Base-by-base conservation (phyloP, 208 protist species). In the Histomonas meleagridis region DNA sequence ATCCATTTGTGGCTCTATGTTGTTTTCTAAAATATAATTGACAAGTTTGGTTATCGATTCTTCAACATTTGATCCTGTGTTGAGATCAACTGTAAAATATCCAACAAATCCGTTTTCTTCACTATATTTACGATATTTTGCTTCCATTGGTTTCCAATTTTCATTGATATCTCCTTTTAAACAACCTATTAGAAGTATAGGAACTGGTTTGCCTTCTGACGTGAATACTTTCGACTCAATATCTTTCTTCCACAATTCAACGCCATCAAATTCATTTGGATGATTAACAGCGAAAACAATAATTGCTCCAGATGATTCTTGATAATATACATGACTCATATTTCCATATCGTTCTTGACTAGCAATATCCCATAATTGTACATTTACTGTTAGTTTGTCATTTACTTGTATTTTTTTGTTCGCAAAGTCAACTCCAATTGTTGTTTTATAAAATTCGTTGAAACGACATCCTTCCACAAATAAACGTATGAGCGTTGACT, bases 41-140 rank as follows among this genome's bases (percentile, higher is more conserved):
- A 86, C 46, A 51, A 86, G 40, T 18, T 38, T 38, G 32, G 26
- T 86, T 43, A 48, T 46, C 14, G 76, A 43, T 55, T 86, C 76
- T 14, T 86, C 76, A 5, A 86, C 76, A 48, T 86, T 86, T 46
- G 76, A 57, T n/a, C 76, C 14, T 51, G n/a, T n/a, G n/a, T n/a
- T n/a, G n/a, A n/a, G n/a, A n/a, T n/a, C n/a, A n/a, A n/a, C n/a
- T n/a, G n/a, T n/a, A n/a, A n/a, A 57, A 57, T 18, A 57, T 57
- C 53, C 53, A 57, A 7, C 53, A 18, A 57, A 57, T 57, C 18
- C 18, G 18, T 57, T 57, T 57, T 57, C 53, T 21, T 57, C 18
- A 21, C 18, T 7, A 57, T 57, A 21, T 57, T 57, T 57, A 57
- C 18, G 7, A 57, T 57, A 7, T 57, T 21, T 57, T 57, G 7